Evolutionary conservation across 108 stramenopile species (phyloP).

Genomic region (Cyclotella cryptica): DNA sequence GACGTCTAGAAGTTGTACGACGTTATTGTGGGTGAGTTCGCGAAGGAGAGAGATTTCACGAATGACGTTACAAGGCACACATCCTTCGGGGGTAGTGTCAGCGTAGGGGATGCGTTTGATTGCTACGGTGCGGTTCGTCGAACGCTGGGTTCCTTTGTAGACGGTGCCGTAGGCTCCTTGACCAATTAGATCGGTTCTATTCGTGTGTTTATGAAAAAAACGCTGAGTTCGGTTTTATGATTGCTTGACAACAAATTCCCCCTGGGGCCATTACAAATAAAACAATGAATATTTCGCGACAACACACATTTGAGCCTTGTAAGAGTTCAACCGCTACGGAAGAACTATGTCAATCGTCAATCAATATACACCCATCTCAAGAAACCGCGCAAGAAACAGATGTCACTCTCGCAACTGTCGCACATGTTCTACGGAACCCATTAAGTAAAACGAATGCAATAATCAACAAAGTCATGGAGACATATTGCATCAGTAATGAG

Average conservation of each 20-base stretch:
- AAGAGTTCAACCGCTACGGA: too few relatives aligned
- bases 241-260: background rate
- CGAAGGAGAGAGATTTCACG: conserved; percentile 88
- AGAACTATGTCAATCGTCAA: too few relatives aligned
- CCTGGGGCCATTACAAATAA: too few relatives aligned
- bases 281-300: too few relatives aligned
- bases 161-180: conserved; percentile 99
- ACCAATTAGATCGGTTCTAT: conserved; percentile 96
- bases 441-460: too few relatives aligned
- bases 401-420: too few relatives aligned
- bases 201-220: background rate
- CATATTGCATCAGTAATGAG: too few relatives aligned
- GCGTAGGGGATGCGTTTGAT: conserved; percentile 92
- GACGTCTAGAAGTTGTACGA: conserved; percentile 81
- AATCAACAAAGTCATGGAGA: too few relatives aligned
- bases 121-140: conserved; percentile 81
- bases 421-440: too few relatives aligned
- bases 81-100: conserved; percentile 86
- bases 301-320: too few relatives aligned
- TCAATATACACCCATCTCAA: too few relatives aligned
- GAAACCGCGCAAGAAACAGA: too few relatives aligned
- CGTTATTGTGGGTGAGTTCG: conserved; percentile 88
- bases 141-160: conserved; percentile 93
- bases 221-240: conserved; percentile 5
- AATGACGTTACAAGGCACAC: conserved; percentile 92